A percentile compares a stretch with the other conserved stretches of the same genome.
Evolutionary conservation across 202 grass and related monocot species (phyloP).

Genomic region (Brachypodium distachyon): DNA sequence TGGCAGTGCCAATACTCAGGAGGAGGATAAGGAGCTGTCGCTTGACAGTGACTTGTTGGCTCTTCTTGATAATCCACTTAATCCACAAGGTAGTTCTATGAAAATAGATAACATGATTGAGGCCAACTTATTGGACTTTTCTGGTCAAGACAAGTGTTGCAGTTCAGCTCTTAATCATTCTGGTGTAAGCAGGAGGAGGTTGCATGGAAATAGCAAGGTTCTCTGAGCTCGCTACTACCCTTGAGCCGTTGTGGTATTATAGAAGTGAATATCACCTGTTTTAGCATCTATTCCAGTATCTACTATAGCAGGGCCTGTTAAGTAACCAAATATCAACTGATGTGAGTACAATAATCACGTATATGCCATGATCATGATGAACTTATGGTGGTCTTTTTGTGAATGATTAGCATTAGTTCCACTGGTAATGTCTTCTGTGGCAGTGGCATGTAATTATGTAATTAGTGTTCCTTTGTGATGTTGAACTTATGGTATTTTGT

Average conservation of each 20-base stretch:
- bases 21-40: background rate
- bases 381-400: too few relatives aligned
- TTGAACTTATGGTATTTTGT: background rate
- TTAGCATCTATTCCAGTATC: background rate
- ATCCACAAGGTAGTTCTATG: background rate
- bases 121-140: constrained; percentile 30
- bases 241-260: background rate
- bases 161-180: background rate
- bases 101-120: constrained; percentile 40
- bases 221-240: background rate
- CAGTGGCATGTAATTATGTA: background rate
- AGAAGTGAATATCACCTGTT: background rate
- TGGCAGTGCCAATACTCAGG: background rate
- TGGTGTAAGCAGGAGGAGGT: constrained; percentile 25
- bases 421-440: background rate
- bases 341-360: background rate
- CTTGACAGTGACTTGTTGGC: background rate
- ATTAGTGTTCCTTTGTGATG: background rate
- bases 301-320: background rate
- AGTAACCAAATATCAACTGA: background rate
- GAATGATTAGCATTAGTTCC: too few relatives aligned
- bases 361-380: too few relatives aligned
- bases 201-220: constrained; percentile 15
- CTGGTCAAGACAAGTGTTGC: background rate
- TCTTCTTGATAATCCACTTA: background rate